Percentiles rank a stretch among this genome's conserved stretches.
Evolutionary conservation across 441 rosid species (phyloP).

Genomic region (Syzygium syzygioides): DNA sequence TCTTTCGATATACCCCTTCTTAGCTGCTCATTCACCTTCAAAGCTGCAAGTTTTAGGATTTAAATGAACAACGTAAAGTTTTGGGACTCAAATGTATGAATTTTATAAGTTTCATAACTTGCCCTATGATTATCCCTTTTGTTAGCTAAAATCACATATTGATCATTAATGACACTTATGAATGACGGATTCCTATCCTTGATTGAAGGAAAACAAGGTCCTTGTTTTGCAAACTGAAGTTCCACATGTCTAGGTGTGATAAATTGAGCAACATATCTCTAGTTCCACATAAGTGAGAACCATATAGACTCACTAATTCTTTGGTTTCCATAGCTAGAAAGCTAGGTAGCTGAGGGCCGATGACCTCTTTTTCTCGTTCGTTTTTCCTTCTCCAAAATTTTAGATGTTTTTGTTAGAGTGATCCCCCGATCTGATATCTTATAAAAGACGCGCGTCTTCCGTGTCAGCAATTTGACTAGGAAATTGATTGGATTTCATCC

Average conservation of each 20-base stretch:
- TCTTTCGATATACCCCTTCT: not conserved
- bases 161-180: not conserved
- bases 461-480: not conserved
- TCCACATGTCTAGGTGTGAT: not conserved
- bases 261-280: not conserved
- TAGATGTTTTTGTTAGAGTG: not conserved
- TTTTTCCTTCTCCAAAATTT: not conserved
- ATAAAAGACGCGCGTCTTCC: not conserved
- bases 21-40: not conserved
- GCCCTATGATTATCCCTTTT: not conserved
- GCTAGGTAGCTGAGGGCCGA: not conserved
- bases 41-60: not conserved
- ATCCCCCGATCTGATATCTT: not conserved
- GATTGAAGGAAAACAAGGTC: not conserved
- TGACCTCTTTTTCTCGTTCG: not conserved
- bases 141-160: not conserved
- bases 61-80: not conserved
- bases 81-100: not conserved
- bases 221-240: not conserved
- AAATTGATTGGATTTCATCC: not conserved
- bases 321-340: not conserved
- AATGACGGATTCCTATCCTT: not conserved
- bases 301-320: not conserved
- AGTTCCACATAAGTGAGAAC: not conserved
- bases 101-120: not conserved